Evolutionary conservation across 768 basidiomycete species (phyloP).

Genomic region (Clathrus columnatus): DNA sequence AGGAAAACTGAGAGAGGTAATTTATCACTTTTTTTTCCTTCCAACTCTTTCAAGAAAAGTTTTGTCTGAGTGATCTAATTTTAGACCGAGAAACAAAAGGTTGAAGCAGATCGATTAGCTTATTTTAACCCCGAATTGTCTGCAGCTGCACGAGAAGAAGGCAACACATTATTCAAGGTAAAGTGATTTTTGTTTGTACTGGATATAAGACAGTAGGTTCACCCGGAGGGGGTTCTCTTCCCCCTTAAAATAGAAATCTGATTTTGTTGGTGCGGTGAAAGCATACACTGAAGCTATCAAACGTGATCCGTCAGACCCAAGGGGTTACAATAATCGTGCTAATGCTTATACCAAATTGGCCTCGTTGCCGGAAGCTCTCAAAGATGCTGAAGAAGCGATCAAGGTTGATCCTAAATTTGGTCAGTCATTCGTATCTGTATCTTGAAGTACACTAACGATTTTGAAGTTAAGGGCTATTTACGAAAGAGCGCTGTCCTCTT

Average conservation of each 20-base stretch:
- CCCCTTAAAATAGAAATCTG: slow-evolving; percentile 37
- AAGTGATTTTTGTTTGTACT: neutral
- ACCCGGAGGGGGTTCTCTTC: neutral
- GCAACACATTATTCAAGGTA: slow-evolving; percentile 83
- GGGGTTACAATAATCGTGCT: slow-evolving; percentile 97
- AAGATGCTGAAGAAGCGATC: slow-evolving; percentile 92
- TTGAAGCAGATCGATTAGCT: slow-evolving; percentile 67
- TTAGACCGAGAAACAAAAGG: slow-evolving; percentile 64
- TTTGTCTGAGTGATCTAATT: neutral
- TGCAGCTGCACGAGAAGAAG: slow-evolving; percentile 79
- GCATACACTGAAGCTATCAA: slow-evolving; percentile 95
- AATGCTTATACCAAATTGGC: slow-evolving; percentile 92
- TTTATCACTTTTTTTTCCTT: neutral
- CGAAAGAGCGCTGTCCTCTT: slow-evolving; percentile 82
- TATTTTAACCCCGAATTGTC: slow-evolving; percentile 86
- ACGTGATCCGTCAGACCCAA: slow-evolving; percentile 80
- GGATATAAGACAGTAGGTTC: neutral
- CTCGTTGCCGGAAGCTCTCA: slow-evolving; percentile 91
- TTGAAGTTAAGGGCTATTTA: slow-evolving; percentile 84
- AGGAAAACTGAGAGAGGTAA: slow-evolving; percentile 67
- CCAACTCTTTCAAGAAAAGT: neutral
- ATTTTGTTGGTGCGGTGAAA: slow-evolving; percentile 89
- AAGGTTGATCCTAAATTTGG: slow-evolving; percentile 81
- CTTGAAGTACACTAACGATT: neutral
- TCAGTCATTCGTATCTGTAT: slow-evolving; percentile 25